phyloP scores from a whole-genome alignment of 129 eudicot species.

The Flaveria ramosissima region DNA sequence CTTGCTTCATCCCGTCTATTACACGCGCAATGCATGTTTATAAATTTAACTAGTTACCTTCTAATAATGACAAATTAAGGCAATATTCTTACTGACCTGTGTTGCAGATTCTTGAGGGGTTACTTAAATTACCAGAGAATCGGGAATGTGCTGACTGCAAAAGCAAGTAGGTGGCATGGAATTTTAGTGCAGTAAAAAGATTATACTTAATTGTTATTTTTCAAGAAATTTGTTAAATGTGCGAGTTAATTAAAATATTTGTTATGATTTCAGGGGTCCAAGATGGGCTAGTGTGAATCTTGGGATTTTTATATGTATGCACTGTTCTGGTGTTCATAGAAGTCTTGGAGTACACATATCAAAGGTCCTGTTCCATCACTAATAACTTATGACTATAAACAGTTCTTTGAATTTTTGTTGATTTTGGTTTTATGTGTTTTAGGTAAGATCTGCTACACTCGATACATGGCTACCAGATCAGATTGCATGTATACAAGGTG shows the following conservation, averaged over 20 bases:
- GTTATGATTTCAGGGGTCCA: slow-evolving; percentile 59
- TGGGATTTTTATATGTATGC: slow-evolving; percentile 90
- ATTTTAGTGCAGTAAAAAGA: slow-evolving; percentile 15
- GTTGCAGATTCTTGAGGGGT: slow-evolving; percentile 66
- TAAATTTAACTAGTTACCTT: neutral
- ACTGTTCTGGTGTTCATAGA: slow-evolving; percentile 96
- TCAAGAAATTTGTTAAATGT: neutral
- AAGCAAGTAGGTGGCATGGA: slow-evolving; percentile 54
- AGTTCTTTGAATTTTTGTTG: neutral
- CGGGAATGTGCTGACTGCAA: slow-evolving; percentile 82
- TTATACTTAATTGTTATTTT: neutral
- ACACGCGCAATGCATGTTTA: too few relatives aligned
- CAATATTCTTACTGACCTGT: neutral
- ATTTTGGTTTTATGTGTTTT: slow-evolving; percentile 25
- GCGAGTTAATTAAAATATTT: neutral
- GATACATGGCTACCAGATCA: slow-evolving; percentile 86
- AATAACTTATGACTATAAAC: neutral
- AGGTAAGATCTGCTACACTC: slow-evolving; percentile 76
- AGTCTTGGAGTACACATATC: slow-evolving; percentile 99
- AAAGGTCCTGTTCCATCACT: slow-evolving; percentile 50
- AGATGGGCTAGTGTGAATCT: slow-evolving; percentile 91
- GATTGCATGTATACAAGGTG: slow-evolving; percentile 61
- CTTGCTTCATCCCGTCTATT: too few relatives aligned
- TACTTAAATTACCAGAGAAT: slow-evolving; percentile 69
- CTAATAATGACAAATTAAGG: neutral